Percentiles rank a stretch among this genome's conserved stretches.
phyloP scores from a whole-genome alignment of 2,329 filamentous ascomycete genomes.

The Sphaerostilbella broomeana region DNA sequence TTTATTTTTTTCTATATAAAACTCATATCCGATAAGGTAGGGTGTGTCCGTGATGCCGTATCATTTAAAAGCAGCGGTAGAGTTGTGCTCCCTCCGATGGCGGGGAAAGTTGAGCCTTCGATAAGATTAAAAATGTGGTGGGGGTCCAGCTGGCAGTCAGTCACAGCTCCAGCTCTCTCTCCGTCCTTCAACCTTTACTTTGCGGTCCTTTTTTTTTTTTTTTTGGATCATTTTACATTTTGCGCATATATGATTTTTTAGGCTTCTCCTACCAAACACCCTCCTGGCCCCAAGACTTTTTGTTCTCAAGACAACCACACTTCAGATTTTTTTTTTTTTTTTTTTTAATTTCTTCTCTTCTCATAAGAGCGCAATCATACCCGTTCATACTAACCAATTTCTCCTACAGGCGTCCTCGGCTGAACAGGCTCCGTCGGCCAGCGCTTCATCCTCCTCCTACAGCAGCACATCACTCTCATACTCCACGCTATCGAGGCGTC shows the following conservation, averaged over 20 bases:
- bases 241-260: no score
- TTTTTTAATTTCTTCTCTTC: no score
- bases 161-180: not conserved
- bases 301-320: no score
- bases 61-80: no score
- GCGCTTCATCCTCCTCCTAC: conserved; percentile 87
- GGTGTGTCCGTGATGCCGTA: no score
- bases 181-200: not conserved
- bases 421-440: conserved; percentile 93
- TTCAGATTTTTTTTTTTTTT: no score
- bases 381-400: no score
- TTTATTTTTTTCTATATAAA: no score
- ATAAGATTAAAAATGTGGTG: conserved; percentile 15
- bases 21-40: no score
- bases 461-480: conserved; percentile 77
- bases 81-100: no score
- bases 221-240: not conserved
- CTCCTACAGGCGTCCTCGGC: conserved; percentile 62
- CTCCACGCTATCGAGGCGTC: conserved; percentile 88
- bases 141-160: conserved; percentile 19
- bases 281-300: no score
- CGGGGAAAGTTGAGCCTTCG: conserved; percentile 19
- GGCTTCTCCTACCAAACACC: not conserved
- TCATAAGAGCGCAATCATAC: no score
- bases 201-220: conserved; percentile 2